phyloP scores from a whole-genome alignment of 148 eudicot species.

The Rhododendron mucronatum region DNA sequence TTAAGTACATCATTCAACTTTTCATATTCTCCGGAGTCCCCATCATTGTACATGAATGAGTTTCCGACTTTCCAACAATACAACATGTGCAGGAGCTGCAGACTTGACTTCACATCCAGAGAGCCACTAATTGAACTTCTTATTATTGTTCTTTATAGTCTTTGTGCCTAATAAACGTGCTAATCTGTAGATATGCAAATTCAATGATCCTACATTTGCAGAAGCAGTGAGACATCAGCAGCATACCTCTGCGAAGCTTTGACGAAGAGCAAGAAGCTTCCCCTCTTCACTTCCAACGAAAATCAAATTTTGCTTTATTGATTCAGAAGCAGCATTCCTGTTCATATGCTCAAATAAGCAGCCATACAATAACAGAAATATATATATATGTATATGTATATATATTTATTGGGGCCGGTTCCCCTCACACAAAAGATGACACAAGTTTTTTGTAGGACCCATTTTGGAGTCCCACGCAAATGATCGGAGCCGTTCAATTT shows the following conservation, averaged over 20 bases:
- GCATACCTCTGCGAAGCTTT: slow-evolving; percentile 87
- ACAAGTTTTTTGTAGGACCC: too few species aligned
- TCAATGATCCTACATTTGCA: background rate
- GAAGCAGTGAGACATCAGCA: slow-evolving; percentile 2
- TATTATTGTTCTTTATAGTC: background rate
- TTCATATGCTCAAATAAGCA: slow-evolving; percentile 11
- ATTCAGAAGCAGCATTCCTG: slow-evolving; percentile 88
- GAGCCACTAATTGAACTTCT: background rate
- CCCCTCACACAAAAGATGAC: too few species aligned
- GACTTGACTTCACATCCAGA: background rate
- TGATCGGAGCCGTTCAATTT: too few species aligned
- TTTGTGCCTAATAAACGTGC: background rate
- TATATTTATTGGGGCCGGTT: too few species aligned
- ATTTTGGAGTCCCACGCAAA: too few species aligned
- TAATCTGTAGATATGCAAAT: background rate
- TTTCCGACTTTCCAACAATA: background rate
- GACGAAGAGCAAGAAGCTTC: slow-evolving; percentile 85
- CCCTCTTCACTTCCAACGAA: slow-evolving; percentile 96
- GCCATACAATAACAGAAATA: background rate
- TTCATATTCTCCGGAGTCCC: background rate
- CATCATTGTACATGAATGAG: background rate
- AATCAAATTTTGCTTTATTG: slow-evolving; percentile 73
- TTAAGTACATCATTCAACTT: background rate
- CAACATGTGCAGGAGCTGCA: background rate
- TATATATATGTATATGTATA: background rate